A percentile compares a stretch with the other conserved stretches of the same genome.
These are phyloP conservation scores for Sporothrix sp. DNA, from an alignment of 2,329 filamentous ascomycete genomes.

Conservation along the genomic window DNA sequence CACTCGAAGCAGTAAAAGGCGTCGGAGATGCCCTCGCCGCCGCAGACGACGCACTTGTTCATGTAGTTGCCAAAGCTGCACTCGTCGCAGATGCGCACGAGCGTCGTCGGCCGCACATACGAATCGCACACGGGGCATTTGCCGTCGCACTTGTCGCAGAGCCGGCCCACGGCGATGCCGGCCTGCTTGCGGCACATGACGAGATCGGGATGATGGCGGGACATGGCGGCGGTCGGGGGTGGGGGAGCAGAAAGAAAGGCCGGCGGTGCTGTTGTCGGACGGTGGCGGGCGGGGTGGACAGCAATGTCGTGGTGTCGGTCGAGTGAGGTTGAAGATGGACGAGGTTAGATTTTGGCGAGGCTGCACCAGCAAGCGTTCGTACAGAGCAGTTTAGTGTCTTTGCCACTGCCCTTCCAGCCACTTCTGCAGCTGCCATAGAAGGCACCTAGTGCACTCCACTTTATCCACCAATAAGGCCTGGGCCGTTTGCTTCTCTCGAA, in stretches of 20 bases:
- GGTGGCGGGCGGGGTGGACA: too few species aligned
- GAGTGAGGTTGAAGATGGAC: background rate
- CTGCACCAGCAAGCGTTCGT: too few species aligned
- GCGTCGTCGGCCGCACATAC: slow-evolving; percentile 94
- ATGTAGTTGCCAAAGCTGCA: slow-evolving; percentile 99
- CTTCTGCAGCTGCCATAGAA: slow-evolving; percentile 14
- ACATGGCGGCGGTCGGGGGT: slow-evolving; percentile 45
- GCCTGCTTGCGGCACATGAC: slow-evolving; percentile 99
- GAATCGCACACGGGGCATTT: slow-evolving; percentile 99
- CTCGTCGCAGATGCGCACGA: slow-evolving; percentile 98
- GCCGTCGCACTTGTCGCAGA: slow-evolving; percentile 99
- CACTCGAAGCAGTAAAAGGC: slow-evolving; percentile 99
- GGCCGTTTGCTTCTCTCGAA: too few species aligned
- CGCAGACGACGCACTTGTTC: slow-evolving; percentile 98
- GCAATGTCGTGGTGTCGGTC: background rate
- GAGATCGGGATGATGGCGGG: slow-evolving; percentile 92
- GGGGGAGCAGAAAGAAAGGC: background rate
- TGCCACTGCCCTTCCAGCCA: slow-evolving; percentile 17
- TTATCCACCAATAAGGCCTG: too few species aligned
- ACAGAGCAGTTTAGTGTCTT: slow-evolving; percentile 9
- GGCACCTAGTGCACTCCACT: too few species aligned
- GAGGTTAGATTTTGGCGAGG: background rate
- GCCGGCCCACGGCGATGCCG: slow-evolving; percentile 93
- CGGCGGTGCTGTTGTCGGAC: background rate
- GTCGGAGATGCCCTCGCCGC: slow-evolving; percentile 89